Evolutionary conservation across 305 asterid species (phyloP).

Genomic region (Fraxinus baroniana): DNA sequence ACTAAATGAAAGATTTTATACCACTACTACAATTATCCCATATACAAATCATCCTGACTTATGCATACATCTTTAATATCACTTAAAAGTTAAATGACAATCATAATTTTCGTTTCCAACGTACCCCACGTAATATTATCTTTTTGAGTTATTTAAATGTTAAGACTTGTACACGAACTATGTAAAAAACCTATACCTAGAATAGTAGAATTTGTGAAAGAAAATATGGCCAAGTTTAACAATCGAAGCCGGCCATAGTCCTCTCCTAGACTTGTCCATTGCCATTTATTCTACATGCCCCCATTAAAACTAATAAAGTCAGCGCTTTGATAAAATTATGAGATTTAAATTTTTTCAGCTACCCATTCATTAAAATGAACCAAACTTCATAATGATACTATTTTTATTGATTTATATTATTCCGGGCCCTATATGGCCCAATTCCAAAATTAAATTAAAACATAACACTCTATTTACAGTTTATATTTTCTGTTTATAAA

Average conservation of each 20-base stretch:
- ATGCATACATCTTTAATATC: neutral
- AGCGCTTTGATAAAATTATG: conserved; percentile 25
- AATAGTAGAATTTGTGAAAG: conserved; percentile 25
- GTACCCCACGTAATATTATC: neutral
- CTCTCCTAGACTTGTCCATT: conserved; percentile 39
- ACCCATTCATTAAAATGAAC: conserved; percentile 6
- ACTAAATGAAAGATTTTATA: no score
- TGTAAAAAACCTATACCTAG: neutral
- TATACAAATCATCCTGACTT: neutral
- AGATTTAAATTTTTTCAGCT: conserved; percentile 7
- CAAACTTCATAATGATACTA: neutral
- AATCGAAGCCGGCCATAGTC: conserved; percentile 28
- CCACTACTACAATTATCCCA: no score
- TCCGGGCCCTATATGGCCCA: neutral
- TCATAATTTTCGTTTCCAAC: neutral
- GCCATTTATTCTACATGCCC: conserved; percentile 28
- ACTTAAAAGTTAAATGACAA: neutral
- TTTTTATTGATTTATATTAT: neutral
- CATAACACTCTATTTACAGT: neutral
- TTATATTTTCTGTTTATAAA: neutral
- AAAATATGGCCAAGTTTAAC: conserved; percentile 25
- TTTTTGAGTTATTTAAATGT: neutral
- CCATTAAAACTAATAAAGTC: conserved; percentile 27
- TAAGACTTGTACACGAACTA: neutral
- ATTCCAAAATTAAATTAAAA: neutral